Evolutionary conservation across 306 rosid species (phyloP), one percentile per base, ranked within the genome.

Genomic region (Inga oerstediana): DNA sequence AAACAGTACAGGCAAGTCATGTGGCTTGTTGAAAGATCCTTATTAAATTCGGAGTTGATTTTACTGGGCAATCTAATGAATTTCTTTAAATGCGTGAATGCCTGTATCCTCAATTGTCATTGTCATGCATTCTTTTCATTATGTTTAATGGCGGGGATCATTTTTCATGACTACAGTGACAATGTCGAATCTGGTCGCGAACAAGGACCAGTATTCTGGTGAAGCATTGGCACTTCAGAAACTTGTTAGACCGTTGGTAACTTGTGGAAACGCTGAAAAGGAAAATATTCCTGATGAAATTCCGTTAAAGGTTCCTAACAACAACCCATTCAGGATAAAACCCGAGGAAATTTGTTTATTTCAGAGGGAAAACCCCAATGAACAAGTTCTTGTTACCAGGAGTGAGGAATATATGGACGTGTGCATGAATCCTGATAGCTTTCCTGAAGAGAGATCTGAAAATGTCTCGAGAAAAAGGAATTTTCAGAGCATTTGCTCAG

Each of bases 271-370:
- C 13, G 41, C 45, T 13, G 89, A 78, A 75, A 78, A 66, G 20
- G 72, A 81, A 27, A 9, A 32, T 34, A 52, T n/a, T 66, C 46
- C 75, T 24, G 75, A 69, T 44, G 48, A 69, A 78, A 59, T 77
- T 69, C 80, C 81, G 14, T 70, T 88, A 46, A 91, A 84, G 92
- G 86, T 87, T 88, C 94, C 93, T 19, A 82, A 83, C 84, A 92
- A 91, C 91, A 96, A 96, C 49, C 99, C 99, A 62, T 96, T 96
- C 85, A 91, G 79, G 92, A 89, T 88, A 80, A 88, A 82, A 84
- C 77, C 62, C 0, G 85, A 87, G 67, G 97, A 89, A 62, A 65
- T 27, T 71, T 72, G 51, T 43, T 75, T 82, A n/a, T 79, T 81
- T 81, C 86, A 68, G 66, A 54, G 51, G 43, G 79, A 65, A 24